A percentile compares a stretch with the other conserved stretches of the same genome.
These are phyloP conservation scores for Bipolaris bicolor DNA, from an alignment of 2,329 filamentous ascomycete genomes.

Conservation along the genomic window DNA sequence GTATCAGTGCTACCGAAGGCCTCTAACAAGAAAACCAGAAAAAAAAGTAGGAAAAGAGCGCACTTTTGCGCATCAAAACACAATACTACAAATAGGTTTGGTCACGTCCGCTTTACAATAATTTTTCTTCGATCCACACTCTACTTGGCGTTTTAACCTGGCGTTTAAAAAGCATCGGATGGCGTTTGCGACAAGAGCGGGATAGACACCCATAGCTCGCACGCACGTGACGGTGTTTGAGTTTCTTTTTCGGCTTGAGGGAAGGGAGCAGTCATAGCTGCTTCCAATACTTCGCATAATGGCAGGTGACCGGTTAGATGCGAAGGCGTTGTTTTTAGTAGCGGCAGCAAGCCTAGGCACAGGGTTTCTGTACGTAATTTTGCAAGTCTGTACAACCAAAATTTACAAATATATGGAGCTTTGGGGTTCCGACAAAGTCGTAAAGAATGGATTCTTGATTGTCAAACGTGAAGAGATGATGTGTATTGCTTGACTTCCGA, in stretches of 20 bases:
- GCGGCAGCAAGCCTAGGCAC: not conserved
- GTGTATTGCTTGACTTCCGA: not conserved
- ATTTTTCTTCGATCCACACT: constrained; percentile 3
- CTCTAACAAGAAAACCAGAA: constrained; percentile 35
- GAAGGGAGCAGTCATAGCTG: constrained; percentile 2
- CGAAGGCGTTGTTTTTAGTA: not conserved
- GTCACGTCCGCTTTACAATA: constrained; percentile 8
- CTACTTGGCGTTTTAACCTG: constrained; percentile 10
- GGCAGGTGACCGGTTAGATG: not conserved
- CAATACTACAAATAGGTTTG: constrained; percentile 25
- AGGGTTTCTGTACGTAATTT: constrained; percentile 30
- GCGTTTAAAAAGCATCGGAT: constrained; percentile 17
- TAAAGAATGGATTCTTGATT: not conserved
- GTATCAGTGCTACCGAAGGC: constrained; percentile 20
- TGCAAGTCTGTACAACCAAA: constrained; percentile 23
- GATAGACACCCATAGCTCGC: constrained; percentile 6
- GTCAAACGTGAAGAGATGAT: not conserved
- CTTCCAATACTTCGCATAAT: not conserved
- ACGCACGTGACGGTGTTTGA: constrained; percentile 7
- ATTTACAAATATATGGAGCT: constrained; percentile 33
- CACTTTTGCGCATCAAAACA: constrained; percentile 8
- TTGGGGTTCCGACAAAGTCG: not conserved
- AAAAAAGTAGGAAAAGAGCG: constrained; percentile 37
- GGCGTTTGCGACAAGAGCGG: constrained; percentile 11
- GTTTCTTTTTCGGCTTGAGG: not conserved